Evolutionary conservation across 2,329 filamentous ascomycete species (phyloP).

Genomic region (Colletotrichum chrysophilum): DNA sequence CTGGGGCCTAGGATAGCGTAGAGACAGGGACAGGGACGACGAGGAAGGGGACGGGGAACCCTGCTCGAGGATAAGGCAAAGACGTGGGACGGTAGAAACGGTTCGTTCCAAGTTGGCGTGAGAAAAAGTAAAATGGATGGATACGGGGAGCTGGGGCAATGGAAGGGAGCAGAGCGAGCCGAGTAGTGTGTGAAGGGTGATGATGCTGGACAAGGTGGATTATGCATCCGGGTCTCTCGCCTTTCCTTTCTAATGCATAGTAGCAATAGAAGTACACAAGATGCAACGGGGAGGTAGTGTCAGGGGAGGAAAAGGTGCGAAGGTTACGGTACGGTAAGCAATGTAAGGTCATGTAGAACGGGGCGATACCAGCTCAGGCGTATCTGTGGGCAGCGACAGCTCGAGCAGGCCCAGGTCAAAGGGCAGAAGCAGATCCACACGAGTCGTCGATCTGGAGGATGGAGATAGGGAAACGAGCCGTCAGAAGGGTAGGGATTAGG

Average conservation of each 20-base stretch:
- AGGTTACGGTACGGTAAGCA: not conserved
- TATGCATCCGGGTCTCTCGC: not conserved
- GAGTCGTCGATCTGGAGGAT: not conserved
- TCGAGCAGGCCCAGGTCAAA: slow-evolving; percentile 6
- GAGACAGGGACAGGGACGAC: not conserved
- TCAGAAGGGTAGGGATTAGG: not conserved
- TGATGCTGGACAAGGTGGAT: not conserved
- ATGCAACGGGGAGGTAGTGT: not conserved
- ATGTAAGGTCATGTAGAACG: not conserved
- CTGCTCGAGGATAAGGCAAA: slow-evolving; percentile 14
- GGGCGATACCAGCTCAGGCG: slow-evolving; percentile 3
- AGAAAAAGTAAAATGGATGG: slow-evolving; percentile 16
- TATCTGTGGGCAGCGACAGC: slow-evolving; percentile 5
- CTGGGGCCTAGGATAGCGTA: not conserved
- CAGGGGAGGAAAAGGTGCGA: not conserved
- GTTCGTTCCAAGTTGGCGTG: slow-evolving; percentile 20
- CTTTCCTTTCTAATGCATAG: not conserved
- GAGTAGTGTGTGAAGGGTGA: not conserved
- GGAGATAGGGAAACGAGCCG: not conserved
- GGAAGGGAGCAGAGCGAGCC: not conserved
- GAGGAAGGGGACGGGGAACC: not conserved
- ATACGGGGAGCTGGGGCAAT: slow-evolving; percentile 4
- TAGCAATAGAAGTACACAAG: not conserved
- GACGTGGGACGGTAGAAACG: slow-evolving; percentile 21
- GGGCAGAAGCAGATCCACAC: not conserved